Evolutionary conservation across 2,329 filamentous ascomycete genomes (phyloP), one percentile per base, ranked within the genome.

Genomic region (Stenocarpella maydis): DNA sequence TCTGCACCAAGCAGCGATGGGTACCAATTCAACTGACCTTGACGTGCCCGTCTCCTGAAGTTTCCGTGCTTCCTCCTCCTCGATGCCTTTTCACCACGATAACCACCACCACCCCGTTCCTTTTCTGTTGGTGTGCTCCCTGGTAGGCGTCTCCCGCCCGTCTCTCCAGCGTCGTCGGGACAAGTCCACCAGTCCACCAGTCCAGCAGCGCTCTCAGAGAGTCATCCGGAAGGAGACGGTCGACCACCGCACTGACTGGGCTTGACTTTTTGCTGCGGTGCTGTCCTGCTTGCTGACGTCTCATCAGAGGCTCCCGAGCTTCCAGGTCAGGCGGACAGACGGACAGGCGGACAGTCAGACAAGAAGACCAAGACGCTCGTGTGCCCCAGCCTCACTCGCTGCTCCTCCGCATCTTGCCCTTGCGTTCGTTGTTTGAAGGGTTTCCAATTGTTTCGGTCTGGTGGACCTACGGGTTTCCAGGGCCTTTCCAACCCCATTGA

Each of bases 361-460:
- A n/a, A n/a, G n/a, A 10, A 49, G 49, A 49, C 24, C 43, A 63
- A 63, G 58, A 63, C 58, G 28, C 58, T 63, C 58, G 58, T 63
- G 49, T 43, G 43, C 41, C 28, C 26, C 47, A n/a, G 43, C 58
- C 28, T 37, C 43, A 49, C 31, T 37, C 21, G 19, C 43, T 63
- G 43, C 17, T 49, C 58, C 9, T 9, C 31, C 14, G 45, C 58
- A 8, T 26, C 58, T 26, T 26, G 58, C 58, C 58, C 58, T 49
- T 24, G 41, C 58, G 58, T 37, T 63, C 58, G 58, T 63, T 63
- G 58, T 63, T 63, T 63, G 58, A 63, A 63, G 58, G 58, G 58
- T 63, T 63, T 49, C 43, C 58, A 55, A 49, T 58, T 67, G 52
- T 67, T 54, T 58, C 58, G 58, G 58, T 63, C 58, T 63, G 49